Evolutionary conservation across 2,329 filamentous ascomycete species (phyloP), one percentile per base, ranked within the genome.

Genomic region (Colletotrichum camelliae): DNA sequence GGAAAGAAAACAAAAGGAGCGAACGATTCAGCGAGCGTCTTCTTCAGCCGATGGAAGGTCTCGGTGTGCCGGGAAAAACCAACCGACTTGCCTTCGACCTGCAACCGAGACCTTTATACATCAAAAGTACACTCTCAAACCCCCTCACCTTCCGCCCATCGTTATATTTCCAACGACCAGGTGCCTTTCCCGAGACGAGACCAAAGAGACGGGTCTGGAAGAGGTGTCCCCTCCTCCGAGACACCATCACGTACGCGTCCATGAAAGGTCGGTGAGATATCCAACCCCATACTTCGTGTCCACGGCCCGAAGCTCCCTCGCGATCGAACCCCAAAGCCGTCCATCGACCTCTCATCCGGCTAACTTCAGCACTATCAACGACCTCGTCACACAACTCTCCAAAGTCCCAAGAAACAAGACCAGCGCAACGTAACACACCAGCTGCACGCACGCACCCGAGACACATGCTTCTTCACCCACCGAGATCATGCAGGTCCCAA

Each of bases 61-160:
- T 31, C 35, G 43, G 15, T 48, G n/a, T 70, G 58, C 43, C 27
- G n/a, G 24, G 35, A n/a, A 43, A 12, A 13, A 5, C 8, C 16
- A 13, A 18, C 37, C n/a, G 10, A 24, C n/a, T 13, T 15, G 16
- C 21, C n/a, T 4, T 24, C n/a, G 10, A 39, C 10, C 31, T 69
- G 43, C 57, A 39, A n/a, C 15, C 57, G n/a, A 43, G 57, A 64
- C 33, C 55, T 74, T 74, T 74, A 74, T 74, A 74, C 43, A 55
- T 33, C 12, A 43, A 24, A 27, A 48, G n/a, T 27, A 27, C 33
- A 33, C 18, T 8, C 58, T 61, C n/a, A 1, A 48, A 6, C 43
- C 0, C 18, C 18, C 12, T 4, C n/a, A 21, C 3, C n/a, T 48
- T 48, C 43, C 43, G 43, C 2, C 2, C 4, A 33, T 21, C 29